Evolutionary conservation across 148 eudicot species (phyloP), one percentile per base, ranked within the genome.

Genomic region (Nepenthes mirabilis): DNA sequence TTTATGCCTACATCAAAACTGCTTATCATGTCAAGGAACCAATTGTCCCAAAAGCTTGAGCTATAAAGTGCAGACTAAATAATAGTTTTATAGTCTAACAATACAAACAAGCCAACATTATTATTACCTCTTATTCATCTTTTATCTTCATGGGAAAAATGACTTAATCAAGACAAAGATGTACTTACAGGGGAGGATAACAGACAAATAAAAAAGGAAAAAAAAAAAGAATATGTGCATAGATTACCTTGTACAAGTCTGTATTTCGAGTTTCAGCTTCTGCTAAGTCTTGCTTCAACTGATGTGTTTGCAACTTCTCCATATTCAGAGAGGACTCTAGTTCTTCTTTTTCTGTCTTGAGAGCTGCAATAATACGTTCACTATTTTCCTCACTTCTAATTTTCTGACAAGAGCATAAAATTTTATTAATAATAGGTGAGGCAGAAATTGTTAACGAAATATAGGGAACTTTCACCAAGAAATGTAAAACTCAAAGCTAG

Each of bases 191-290:
- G 23, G 23, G 11, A 2, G 32, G 55, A 52, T n/a, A 52, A 12
- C 23, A 23, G 23, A 23, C 23, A 3, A 14, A 53, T 2, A 14
- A 32, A 7, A 34, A 14, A 6, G 2, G 2, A 43, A 33, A 32
- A 50, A 56, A 9, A 32, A 12, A 62, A 2, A 14, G 55, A 9
- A 47, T 23, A 23, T 36, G 40, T 43, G 35, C 14, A 62, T 40
- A 65, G 45, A 55, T 66, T 68, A 91, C 98, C 94, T 88, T 83
- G 72, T 85, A 84, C 36, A 91, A 73, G 54, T 91, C 98, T 49
- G 83, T 72, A 69, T 77, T 85, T 66, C 82, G 80, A 14, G 68
- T 65, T 69, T 88, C 98, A 14, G 95, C 85, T 70, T 88, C 96
- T 56, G 78, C 60, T 54, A 86, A 62, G 67, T 93, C 91, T 77